Percentiles rank a stretch among this genome's conserved stretches.
phyloP scores from a whole-genome alignment of 2,329 filamentous ascomycete species.

The Pezicula carpinea region DNA sequence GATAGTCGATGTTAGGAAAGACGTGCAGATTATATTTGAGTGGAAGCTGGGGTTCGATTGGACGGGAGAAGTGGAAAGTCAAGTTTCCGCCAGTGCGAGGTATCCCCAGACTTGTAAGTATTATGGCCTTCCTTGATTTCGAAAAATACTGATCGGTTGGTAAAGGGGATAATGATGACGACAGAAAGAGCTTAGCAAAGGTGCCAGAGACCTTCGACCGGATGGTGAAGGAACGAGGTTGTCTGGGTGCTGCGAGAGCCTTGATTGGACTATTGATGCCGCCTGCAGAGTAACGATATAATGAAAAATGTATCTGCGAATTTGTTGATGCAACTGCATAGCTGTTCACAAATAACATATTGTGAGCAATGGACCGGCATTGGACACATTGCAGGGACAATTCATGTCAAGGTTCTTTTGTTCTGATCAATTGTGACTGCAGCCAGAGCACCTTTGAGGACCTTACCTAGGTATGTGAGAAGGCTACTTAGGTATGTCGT shows the following conservation, averaged over 20 bases:
- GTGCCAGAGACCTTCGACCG: conserved; percentile 58
- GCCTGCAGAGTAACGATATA: conserved; percentile 2
- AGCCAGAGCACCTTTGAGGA: no score
- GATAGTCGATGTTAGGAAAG: conserved; percentile 18
- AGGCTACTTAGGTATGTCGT: no score
- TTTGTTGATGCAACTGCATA: no score
- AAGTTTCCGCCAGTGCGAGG: conserved; percentile 48
- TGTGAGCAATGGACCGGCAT: no score
- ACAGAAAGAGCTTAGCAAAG: conserved; percentile 48
- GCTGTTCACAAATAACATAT: no score
- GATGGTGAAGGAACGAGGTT: conserved; percentile 50
- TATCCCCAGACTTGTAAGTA: conserved; percentile 61
- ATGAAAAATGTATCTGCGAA: conserved; percentile 1
- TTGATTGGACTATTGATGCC: conserved; percentile 52
- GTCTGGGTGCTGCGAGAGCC: conserved; percentile 53
- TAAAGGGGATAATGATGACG: conserved; percentile 58
- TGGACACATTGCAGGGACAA: no score
- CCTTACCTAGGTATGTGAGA: no score
- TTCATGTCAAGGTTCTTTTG: no score
- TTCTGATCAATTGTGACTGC: not conserved
- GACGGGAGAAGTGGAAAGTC: conserved; percentile 65
- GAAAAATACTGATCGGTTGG: not conserved
- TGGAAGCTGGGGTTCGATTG: conserved; percentile 68
- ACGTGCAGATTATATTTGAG: conserved; percentile 39
- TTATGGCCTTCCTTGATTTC: not conserved